Evolutionary conservation across 176 grass and related monocot species (phyloP).

Genomic region (Dactylis glomerata): DNA sequence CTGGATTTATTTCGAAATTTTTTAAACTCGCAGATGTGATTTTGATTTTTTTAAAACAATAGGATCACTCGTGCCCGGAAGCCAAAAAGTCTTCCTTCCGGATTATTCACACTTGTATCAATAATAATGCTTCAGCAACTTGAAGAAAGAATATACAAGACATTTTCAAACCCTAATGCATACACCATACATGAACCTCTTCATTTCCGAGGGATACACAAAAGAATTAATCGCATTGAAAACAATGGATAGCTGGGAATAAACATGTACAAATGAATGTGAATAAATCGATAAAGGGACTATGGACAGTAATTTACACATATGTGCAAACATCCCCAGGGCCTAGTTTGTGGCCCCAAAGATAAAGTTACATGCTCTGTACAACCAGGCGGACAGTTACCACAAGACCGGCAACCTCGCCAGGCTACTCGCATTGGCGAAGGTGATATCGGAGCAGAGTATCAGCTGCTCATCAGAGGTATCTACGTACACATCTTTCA

Average conservation of each 20-base stretch:
- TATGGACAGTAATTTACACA: constrained; percentile 22
- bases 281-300: not conserved
- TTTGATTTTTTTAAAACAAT: too few species aligned
- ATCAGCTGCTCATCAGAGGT: constrained; percentile 48
- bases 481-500: constrained; percentile 61
- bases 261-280: constrained; percentile 17
- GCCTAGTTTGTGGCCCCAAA: not conserved
- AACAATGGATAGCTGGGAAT: not conserved
- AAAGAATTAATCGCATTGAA: not conserved
- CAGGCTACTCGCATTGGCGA: constrained; percentile 39
- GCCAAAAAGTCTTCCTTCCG: too few species aligned
- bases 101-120: not conserved
- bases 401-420: constrained; percentile 4
- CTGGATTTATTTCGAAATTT: too few species aligned
- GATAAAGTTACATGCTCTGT: not conserved
- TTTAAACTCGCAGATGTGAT: too few species aligned
- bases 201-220: not conserved
- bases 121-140: not conserved
- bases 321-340: constrained; percentile 13
- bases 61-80: too few species aligned
- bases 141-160: not conserved
- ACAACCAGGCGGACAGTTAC: not conserved
- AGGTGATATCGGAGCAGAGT: constrained; percentile 75
- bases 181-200: not conserved
- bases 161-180: not conserved